phyloP scores from a whole-genome alignment of 164 flowering plant genomes.

The Tetracentron sinense region DNA sequence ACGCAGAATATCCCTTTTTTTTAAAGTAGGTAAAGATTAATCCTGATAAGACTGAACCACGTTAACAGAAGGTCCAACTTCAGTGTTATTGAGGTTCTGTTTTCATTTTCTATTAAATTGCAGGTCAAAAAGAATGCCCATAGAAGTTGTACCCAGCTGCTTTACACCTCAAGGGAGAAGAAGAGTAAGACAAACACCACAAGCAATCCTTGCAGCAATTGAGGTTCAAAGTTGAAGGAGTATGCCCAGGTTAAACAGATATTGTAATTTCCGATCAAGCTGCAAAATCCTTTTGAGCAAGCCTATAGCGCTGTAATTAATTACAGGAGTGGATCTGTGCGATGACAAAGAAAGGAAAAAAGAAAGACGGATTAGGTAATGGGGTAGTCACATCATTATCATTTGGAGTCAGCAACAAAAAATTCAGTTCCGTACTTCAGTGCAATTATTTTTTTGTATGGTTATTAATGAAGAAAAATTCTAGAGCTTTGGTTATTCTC shows the following conservation, averaged over 20 bases:
- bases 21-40: neutral
- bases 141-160: slow-evolving; percentile 75
- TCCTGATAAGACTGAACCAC: neutral
- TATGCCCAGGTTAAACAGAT: neutral
- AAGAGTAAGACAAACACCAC: slow-evolving; percentile 39
- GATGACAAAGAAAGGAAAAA: too few species aligned
- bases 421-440: too few species aligned
- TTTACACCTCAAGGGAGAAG: slow-evolving; percentile 80
- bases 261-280: neutral
- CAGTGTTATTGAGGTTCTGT: neutral
- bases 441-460: too few species aligned
- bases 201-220: too few species aligned
- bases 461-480: too few species aligned
- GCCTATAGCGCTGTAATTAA: too few species aligned
- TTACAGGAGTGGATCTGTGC: too few species aligned
- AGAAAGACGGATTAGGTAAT: too few species aligned
- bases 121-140: slow-evolving; percentile 79
- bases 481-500: too few species aligned
- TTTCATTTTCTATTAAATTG: slow-evolving; percentile 9
- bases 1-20: too few species aligned
- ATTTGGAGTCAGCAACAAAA: too few species aligned
- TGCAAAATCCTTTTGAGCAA: neutral
- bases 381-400: too few species aligned
- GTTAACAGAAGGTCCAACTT: neutral
- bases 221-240: slow-evolving; percentile 8